Base-by-base conservation (phyloP, 495 filamentous ascomycete species). In the Penicillium angulare region DNA sequence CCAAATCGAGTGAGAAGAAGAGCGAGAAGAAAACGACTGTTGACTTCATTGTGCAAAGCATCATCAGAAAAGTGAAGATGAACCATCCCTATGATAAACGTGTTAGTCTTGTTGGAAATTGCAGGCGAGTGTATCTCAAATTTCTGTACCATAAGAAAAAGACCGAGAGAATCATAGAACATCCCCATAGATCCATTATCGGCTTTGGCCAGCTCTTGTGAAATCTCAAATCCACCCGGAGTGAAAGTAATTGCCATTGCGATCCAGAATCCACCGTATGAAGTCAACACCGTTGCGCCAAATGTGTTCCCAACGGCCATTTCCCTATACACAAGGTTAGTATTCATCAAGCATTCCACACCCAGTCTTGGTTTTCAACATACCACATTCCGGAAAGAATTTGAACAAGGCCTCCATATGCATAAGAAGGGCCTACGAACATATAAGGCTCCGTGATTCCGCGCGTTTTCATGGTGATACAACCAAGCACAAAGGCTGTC, bases 261-360 rank as follows among this genome's bases (percentile, higher is more conserved):
- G 61, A 97, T 84, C 91, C 91, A 97, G 80, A 97, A 97, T 43
- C 90, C 91, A 38, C 91, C 91, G 65, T 90, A 97, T 0, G 92
- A 96, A 5, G 89, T 89, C 35, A 96, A 81, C 5, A 89, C 90
- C n/a, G 90, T 96, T 17, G 90, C 91, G 78, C 89, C 91, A 54
- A 97, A 97, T 17, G 92, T 92, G 76, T 92, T 95, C 43, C 89
- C 92, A 10, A 89, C 79, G 18, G 90, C 92, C 89, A 95, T 95
- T 76, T 95, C 92, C 91, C 89, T 95, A 49, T n/a, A 12, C 0
- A 16, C 17, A 7, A 4, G 2, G 36, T 54, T 40, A 51, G 47
- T 5, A 32, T 16, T n/a, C 17, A 21, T 35, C n/a, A 16, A 46
- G 9, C 15, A 39, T 39, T 3, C 1, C 20, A n/a, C 16, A 6